phyloP scores from a whole-genome alignment of 2,329 filamentous ascomycete genomes.

The Xylaria sp. region DNA sequence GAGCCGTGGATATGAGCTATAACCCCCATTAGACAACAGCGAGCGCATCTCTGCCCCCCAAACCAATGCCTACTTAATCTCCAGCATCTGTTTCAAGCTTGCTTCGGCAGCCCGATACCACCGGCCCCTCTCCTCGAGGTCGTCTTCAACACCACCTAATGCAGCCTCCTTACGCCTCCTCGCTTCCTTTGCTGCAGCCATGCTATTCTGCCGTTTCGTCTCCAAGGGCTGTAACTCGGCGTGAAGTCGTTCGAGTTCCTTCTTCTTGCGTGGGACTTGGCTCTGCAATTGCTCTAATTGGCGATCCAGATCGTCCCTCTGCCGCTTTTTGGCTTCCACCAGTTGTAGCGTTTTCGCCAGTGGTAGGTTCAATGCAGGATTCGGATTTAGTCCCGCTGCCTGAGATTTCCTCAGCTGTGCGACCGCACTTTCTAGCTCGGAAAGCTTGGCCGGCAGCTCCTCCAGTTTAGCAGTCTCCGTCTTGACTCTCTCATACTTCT shows the following conservation, averaged over 20 bases:
- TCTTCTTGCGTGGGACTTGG: constrained; percentile 71
- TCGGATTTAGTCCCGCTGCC: constrained; percentile 53
- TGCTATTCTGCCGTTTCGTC: constrained; percentile 71
- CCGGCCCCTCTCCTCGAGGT: constrained; percentile 78
- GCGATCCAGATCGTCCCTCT: constrained; percentile 67
- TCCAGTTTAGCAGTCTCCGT: constrained; percentile 60
- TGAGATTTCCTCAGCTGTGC: constrained; percentile 56
- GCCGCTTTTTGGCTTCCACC: constrained; percentile 61
- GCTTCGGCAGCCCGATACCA: constrained; percentile 79
- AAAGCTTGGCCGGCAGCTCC: constrained; percentile 62
- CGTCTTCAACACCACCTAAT: constrained; percentile 73
- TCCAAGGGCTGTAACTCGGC: constrained; percentile 76
- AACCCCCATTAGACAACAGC: background rate
- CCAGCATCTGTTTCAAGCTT: constrained; percentile 70
- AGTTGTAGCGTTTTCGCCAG: constrained; percentile 66
- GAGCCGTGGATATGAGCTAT: background rate
- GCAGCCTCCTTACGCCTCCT: constrained; percentile 73
- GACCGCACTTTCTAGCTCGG: constrained; percentile 60
- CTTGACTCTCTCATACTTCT: constrained; percentile 62
- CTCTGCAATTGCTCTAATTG: constrained; percentile 71
- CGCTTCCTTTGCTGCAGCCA: constrained; percentile 76
- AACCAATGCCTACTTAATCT: constrained; percentile 52
- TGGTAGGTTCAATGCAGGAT: constrained; percentile 62
- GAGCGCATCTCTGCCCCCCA: background rate
- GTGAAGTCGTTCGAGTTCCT: constrained; percentile 73